Percentiles rank a stretch among this genome's conserved stretches.
phyloP scores from a whole-genome alignment of 2,329 filamentous ascomycete genomes.

The Penicillium sclerotiorum region DNA sequence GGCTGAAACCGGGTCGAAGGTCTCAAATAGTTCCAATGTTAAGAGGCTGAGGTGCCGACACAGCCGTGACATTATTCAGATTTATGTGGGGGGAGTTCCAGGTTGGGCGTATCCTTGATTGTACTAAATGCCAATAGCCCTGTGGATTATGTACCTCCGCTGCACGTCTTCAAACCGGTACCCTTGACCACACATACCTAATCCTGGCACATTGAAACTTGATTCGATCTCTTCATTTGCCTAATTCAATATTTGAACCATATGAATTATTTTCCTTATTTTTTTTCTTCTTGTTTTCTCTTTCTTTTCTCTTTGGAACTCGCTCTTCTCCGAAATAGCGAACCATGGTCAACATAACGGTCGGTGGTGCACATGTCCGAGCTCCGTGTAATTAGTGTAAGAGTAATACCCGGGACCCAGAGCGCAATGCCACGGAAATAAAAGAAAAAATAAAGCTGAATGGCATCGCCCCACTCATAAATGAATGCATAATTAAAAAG shows the following conservation, averaged over 20 bases:
- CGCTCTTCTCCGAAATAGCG: slow-evolving; percentile 7
- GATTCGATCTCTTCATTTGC: background rate
- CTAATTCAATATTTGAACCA: background rate
- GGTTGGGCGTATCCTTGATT: slow-evolving; percentile 10
- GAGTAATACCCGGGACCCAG: background rate
- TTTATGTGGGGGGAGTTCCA: background rate
- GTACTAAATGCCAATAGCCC: slow-evolving; percentile 17
- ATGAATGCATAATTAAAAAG: slow-evolving; percentile 3
- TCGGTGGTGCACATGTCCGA: background rate
- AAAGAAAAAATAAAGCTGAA: background rate
- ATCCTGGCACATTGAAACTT: too few relatives aligned
- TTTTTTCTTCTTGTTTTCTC: too few relatives aligned
- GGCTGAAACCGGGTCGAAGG: too few relatives aligned
- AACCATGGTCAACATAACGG: slow-evolving; percentile 6
- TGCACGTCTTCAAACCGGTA: too few relatives aligned
- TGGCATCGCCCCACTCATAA: background rate
- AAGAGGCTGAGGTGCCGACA: background rate
- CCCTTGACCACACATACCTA: too few relatives aligned
- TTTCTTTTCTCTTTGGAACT: slow-evolving; percentile 3
- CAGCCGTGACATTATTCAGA: background rate
- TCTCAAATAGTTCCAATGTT: background rate
- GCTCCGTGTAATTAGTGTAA: slow-evolving; percentile 8
- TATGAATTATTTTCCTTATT: background rate
- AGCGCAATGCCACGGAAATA: background rate
- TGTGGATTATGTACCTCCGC: slow-evolving; percentile 7